Evolutionary conservation across 768 basidiomycete genomes (phyloP), one percentile per base, ranked within the genome.

Genomic region (Mycena sanguinolenta): DNA sequence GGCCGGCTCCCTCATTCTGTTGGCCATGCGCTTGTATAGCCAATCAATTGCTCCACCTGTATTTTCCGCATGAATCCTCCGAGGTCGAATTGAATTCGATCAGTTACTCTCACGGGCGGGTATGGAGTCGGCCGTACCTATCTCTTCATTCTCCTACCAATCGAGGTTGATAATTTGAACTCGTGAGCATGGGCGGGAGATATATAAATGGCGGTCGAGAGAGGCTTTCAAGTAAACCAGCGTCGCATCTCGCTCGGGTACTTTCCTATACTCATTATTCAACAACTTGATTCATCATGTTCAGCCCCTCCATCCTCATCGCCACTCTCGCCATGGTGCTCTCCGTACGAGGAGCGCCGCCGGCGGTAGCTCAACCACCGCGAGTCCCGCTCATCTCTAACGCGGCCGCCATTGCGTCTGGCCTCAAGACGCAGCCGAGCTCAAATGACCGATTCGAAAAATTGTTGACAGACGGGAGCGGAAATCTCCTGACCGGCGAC

Each of bases 391-490:
- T 55, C 21, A 27, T 52, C 14, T 1, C 50, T 7, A 63, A 53
- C 19, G 34, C 46, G 8, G 21, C 42, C 4, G 60, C 60, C 9
- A 44, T 61, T 25, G 60, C 60, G 8, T 28, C 60, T 2, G 39
- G 39, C 16, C 60, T 61, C 28, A 61, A 23, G 32, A 28, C 21
- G 30, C 4, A 44, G 28, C 36, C 64, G 30, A 72, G 70, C 46
- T 54, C 62, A 32, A 66, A 53, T 34, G 69, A 71, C 60, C 69
- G 69, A 38, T 60, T 71, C 21, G 34, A 58, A 27, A 75, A 76
- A 14, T 63, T 82, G 46, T 77, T 82, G 16, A 74, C 75, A 27
- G 75, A 79, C 70, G 27, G 63, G 16, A 61, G 21, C 21, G 69
- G 69, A 6, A 67, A 60, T n/a, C 69, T 67, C 23, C 65, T 71